Evolutionary conservation across 1,284 basidiomycete species (phyloP).

Genomic region (Omphalotus olearius): DNA sequence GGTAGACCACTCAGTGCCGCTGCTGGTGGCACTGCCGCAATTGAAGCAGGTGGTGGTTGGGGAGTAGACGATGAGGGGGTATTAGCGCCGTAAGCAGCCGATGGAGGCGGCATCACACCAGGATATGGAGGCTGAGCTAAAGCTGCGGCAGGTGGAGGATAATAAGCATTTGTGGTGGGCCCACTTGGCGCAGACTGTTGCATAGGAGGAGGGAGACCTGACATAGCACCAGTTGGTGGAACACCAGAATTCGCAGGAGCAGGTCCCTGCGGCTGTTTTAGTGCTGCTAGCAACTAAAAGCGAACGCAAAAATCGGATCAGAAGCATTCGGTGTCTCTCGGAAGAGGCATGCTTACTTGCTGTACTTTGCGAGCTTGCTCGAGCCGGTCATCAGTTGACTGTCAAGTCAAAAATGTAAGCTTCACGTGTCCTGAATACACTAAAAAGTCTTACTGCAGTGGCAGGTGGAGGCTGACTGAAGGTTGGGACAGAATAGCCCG

Average conservation of each 20-base stretch:
- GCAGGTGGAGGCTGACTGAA: conserved; percentile 11
- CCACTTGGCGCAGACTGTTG: conserved; percentile 31
- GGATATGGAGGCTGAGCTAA: conserved; percentile 31
- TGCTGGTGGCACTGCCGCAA: conserved; percentile 23
- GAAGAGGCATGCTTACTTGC: conserved; percentile 39
- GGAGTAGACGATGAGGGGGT: conserved; percentile 30
- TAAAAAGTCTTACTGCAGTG: conserved; percentile 9
- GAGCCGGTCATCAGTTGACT: conserved; percentile 62
- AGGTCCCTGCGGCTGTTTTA: conserved; percentile 57
- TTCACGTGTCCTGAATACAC: not conserved
- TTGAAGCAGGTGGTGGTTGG: conserved; percentile 26
- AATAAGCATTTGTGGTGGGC: conserved; percentile 33
- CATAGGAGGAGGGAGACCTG: conserved; percentile 26
- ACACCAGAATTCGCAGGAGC: conserved; percentile 22
- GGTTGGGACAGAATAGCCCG: conserved; percentile 17
- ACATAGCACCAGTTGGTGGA: conserved; percentile 25
- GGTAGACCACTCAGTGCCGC: conserved; percentile 43
- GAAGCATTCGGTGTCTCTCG: conserved; percentile 1
- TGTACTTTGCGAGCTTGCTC: conserved; percentile 82
- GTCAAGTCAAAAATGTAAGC: conserved; percentile 4
- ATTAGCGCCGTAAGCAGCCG: conserved; percentile 31
- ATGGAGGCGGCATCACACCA: conserved; percentile 21
- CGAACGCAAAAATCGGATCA: conserved; percentile 3
- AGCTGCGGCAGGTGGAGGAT: conserved; percentile 35
- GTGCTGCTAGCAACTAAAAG: conserved; percentile 61